These are phyloP conservation scores for Saturnispora bothae DNA, from an alignment of 805 yeast species.

Conservation along the genomic window DNA sequence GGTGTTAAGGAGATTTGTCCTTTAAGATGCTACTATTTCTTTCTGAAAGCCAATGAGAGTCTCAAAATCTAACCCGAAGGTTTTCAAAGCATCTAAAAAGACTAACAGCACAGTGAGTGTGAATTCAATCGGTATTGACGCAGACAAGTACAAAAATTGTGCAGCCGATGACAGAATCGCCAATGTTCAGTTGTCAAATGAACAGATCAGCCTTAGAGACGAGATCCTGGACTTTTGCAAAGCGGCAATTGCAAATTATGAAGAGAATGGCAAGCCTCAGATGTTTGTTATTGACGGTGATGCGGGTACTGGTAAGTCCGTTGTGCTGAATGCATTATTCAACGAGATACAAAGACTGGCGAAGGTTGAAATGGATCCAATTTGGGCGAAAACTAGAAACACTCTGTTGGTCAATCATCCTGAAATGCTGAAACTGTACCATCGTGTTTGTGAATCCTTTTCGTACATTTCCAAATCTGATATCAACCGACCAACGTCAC, in stretches of 20 bases:
- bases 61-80: not conserved
- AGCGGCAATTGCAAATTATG: slow-evolving; percentile 15
- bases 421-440: slow-evolving; percentile 36
- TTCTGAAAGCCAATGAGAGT: not conserved
- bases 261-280: slow-evolving; percentile 19
- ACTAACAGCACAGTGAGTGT: not conserved
- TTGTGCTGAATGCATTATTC: slow-evolving; percentile 32
- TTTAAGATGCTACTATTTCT: not conserved
- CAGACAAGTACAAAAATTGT: slow-evolving; percentile 3
- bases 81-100: not conserved
- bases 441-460: slow-evolving; percentile 29
- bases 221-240: slow-evolving; percentile 25
- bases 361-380: slow-evolving; percentile 14
- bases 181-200: slow-evolving; percentile 28
- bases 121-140: not conserved
- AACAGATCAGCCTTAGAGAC: slow-evolving; percentile 26
- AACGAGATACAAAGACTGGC: slow-evolving; percentile 30
- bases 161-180: slow-evolving; percentile 26
- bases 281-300: slow-evolving; percentile 36
- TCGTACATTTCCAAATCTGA: slow-evolving; percentile 29
- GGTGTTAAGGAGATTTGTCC: slow-evolving; percentile 7
- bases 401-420: slow-evolving; percentile 37
- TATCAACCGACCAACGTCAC: slow-evolving; percentile 36
- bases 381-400: slow-evolving; percentile 23
- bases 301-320: slow-evolving; percentile 41